These are phyloP conservation scores for Marasmius fiardii DNA, from an alignment of 1,284 basidiomycete species.

Conservation along the genomic window DNA sequence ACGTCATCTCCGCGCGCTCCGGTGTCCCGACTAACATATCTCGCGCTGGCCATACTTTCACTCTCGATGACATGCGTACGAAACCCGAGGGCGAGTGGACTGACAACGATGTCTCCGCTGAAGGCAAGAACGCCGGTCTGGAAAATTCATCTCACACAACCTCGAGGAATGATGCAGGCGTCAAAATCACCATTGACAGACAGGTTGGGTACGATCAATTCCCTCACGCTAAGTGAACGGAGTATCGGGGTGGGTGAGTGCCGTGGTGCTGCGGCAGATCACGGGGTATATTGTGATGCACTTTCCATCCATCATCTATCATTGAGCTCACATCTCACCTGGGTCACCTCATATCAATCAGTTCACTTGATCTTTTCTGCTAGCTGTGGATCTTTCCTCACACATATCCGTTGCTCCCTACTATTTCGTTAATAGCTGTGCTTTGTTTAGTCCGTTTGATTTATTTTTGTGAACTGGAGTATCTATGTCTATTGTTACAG, in stretches of 20 bases:
- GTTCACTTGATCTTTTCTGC: no score
- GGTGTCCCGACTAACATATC: constrained; percentile 32
- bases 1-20: constrained; percentile 31
- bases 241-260: neutral
- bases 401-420: no score
- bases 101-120: constrained; percentile 28
- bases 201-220: constrained; percentile 48
- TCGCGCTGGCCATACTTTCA: constrained; percentile 50
- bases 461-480: no score
- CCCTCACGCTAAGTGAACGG: constrained; percentile 19
- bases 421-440: no score
- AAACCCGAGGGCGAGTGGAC: constrained; percentile 47
- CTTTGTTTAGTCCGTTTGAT: no score
- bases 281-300: neutral
- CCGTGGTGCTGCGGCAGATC: neutral
- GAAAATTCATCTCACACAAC: constrained; percentile 19
- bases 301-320: no score
- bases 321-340: no score
- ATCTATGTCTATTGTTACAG: no score
- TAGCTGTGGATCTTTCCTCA: no score
- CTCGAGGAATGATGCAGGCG: constrained; percentile 29
- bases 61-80: constrained; percentile 58
- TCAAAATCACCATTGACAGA: constrained; percentile 54
- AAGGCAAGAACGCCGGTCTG: constrained; percentile 47
- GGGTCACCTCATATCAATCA: no score